These are phyloP conservation scores for Hygrophorus pudorinus DNA, from an alignment of 768 basidiomycete genomes.

Conservation along the genomic window DNA sequence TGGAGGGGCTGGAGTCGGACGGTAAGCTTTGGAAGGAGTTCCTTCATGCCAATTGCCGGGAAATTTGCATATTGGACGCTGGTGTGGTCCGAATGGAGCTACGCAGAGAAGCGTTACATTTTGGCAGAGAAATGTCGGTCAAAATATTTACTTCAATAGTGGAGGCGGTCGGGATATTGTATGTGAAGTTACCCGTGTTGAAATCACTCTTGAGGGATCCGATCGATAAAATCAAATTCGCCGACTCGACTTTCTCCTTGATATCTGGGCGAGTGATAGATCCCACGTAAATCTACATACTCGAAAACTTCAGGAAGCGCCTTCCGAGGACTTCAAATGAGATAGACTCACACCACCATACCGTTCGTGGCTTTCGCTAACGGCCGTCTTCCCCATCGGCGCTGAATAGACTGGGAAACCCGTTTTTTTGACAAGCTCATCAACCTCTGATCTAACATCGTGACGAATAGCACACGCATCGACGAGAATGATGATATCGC, in stretches of 20 bases:
- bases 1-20: conserved; percentile 37
- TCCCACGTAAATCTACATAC: conserved; percentile 62
- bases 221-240: conserved; percentile 68
- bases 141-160: conserved; percentile 47
- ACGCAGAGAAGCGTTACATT: conserved; percentile 3
- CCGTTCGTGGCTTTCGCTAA: conserved; percentile 60
- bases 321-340: not conserved
- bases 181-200: conserved; percentile 84
- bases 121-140: not conserved
- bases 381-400: conserved; percentile 73
- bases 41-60: conserved; percentile 64
- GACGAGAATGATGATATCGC: conserved; percentile 65
- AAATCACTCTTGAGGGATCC: conserved; percentile 69
- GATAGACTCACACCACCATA: conserved; percentile 64
- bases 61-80: conserved; percentile 56
- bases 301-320: not conserved
- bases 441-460: conserved; percentile 50
- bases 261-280: conserved; percentile 55
- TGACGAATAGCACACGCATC: conserved; percentile 78
- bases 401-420: conserved; percentile 65
- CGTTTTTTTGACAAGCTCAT: conserved; percentile 53
- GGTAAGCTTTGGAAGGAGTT: conserved; percentile 63
- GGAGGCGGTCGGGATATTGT: conserved; percentile 46
- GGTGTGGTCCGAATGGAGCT: conserved; percentile 73
- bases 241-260: conserved; percentile 62